Evolutionary conservation across 176 grass and related monocot species (phyloP), one percentile per base, ranked within the genome.

Genomic region (Ensete ventricosum): DNA sequence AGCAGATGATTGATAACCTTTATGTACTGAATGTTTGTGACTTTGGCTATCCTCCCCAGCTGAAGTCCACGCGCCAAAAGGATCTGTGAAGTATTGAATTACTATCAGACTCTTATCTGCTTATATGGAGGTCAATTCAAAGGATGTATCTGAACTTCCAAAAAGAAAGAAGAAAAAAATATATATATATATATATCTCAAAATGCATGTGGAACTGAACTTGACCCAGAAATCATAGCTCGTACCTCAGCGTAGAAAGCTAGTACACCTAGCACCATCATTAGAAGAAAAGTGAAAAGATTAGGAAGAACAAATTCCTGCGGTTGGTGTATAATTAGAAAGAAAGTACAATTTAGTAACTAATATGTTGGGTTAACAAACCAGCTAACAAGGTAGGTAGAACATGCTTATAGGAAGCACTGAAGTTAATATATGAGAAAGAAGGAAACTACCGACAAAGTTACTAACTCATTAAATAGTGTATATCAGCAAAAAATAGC

Each of bases 1-100:
- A 78, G 9, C 55, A 48, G 67, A 72, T 62, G 24, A 70, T 24
- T 52, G 24, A 70, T 24, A 8, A 80, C 78, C 78, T 80, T 72
- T 62, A 72, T 59, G 54, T 80, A 80, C n/a, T 72, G 34, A 80
- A 80, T 52, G 54, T 80, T 80, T 26, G 55, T 62, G 21, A 26
- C 43, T 72, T 72, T 80, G n/a, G 65, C 54, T 50, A 80, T 71
- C 62, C 55, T 80, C 53, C 53, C 55, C 2, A 80, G 67, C 67
- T 80, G 68, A 51, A 80, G 78, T 11, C 78, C 78, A 52, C 78
- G 77, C 10, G 67, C 77, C 23, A 68, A 19, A 59, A 71, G 34
- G n/a, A 71, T 62, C 77, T 79, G 77, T 23, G 9, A n/a, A 78
- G 25, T 50, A 20, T 29, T 50, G 29, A 13, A 50, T 49, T 49